A percentile compares a stretch with the other conserved stretches of the same genome.
Conservation (phyloP, 2,329 filamentous ascomycete genomes). For the Aspergillus sp. region DNA sequence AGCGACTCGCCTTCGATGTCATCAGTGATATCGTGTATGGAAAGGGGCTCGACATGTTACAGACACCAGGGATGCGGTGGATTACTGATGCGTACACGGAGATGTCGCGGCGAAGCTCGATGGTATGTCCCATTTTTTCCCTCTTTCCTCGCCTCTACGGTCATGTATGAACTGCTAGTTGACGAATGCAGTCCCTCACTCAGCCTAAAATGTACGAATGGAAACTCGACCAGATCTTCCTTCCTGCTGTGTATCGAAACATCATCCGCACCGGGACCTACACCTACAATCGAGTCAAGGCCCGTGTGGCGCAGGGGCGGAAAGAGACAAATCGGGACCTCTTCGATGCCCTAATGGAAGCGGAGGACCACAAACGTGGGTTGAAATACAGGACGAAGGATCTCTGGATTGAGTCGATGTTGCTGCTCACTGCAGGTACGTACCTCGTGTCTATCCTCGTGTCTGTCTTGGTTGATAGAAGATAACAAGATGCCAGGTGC, state of each 20-base stretch:
- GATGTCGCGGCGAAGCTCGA: neutral
- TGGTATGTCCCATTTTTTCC: neutral
- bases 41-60: neutral
- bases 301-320: neutral
- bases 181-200: neutral
- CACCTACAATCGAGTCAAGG: neutral
- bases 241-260: neutral
- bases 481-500: neutral
- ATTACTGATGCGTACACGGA: neutral
- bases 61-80: neutral
- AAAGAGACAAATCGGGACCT: too few species aligned
- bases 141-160: too few species aligned
- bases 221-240: neutral
- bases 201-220: neutral
- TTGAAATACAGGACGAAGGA: neutral
- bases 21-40: constrained; percentile 5
- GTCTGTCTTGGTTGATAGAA: too few species aligned
- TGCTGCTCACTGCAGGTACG: neutral
- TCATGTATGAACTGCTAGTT: too few species aligned
- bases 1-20: constrained; percentile 1
- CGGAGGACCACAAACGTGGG: neutral
- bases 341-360: neutral
- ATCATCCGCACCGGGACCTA: neutral
- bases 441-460: too few species aligned
- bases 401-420: neutral